Base-by-base conservation (phyloP, 306 rosid genomes). In the Phaseolus lunatus region DNA sequence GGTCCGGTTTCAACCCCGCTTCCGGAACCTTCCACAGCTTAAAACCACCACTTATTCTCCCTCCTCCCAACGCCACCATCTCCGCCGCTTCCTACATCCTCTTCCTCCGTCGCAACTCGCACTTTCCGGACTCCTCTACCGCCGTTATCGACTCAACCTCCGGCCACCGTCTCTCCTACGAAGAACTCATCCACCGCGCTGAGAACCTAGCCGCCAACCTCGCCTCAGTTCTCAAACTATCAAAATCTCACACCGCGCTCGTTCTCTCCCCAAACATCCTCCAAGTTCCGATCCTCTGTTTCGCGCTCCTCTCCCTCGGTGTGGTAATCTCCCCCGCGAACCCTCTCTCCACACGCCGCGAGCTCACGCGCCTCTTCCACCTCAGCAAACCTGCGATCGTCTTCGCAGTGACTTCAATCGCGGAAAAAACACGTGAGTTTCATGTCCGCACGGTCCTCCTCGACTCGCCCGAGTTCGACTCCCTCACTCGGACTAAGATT, bases 381-480 rank as follows among this genome's bases (percentile, higher is more conserved):
- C 67, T 87, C 52, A 78, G 75, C n/a, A 65, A 80, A 16, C 88
- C 88, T 5, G 50, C 27, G 1, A 73, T 89, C 12, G 84, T 87
- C 2, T 89, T 87, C 14, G 62, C 89, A 5, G 67, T 86, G 10
- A 73, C 89, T 15, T 81, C 90, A 14, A 48, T 73, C 3, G 63
- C 2, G 0, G 82, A 72, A 0, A 67, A 20, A 19, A 14, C 37
- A 2, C 69, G 39, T 23, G 82, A 85, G 19, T 72, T 87, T 4
- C 3, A 20, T 0, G 57, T 77, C n/a, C 26, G 14, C 43, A 70
- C 49, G 16, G 68, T 87, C 8, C 63, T 83, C 54, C 57, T 85
- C 5, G 90, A 89, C 85, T 89, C 91, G 22, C 74, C 79, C 3
- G 88, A 87, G 88, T 87, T 89, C 22, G 89, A 87, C 18, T 79